Evolutionary conservation across 805 yeast genomes (phyloP), one percentile per base, ranked within the genome.

Genomic region (Candida ficus): DNA sequence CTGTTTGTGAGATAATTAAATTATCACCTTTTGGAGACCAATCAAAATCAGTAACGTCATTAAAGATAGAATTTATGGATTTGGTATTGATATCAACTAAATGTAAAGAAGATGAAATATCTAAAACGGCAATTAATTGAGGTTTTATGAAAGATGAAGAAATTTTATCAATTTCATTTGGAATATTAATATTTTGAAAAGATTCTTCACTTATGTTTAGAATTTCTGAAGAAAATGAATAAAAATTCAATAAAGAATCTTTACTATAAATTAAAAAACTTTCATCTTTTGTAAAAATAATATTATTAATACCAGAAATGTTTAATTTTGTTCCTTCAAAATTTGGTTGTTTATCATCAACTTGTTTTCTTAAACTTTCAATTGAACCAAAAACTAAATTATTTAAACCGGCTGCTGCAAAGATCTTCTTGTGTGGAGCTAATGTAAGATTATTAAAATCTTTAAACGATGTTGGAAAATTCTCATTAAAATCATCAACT

Each of bases 361-460:
- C 44, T 33, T 42, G 56, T 12, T 58, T 54, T 41, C 63, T 63
- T 41, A 71, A 49, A 12, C 49, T 47, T 25, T 56, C 55, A 18
- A 70, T 48, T 3, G 49, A 44, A 7, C 71, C 75, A 11, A 68
- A 38, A 2, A 63, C 62, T 14, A 70, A 48, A 29, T 52, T 52
- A 4, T 47, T 48, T 5, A 62, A 56, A 35, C 70, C 66, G 4
- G 70, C 64, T 3, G 73, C 70, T 2, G 67, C 69, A 48, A 61
- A 64, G 11, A 64, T 30, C 1, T 59, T 54, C 8, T 41, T 41
- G 2, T 38, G 45, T 35, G 65, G 61, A 16, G 66, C 63, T 34
- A 68, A 65, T 13, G 64, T 61, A 9, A 73, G 53, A 37, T 71
- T 63, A 17, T 60, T 61, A 31, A 58, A 41, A 22, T 43, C 57